Conservation (phyloP, 2,329 filamentous ascomycete genomes). For the Ophiostoma triangulosporum region DNA sequence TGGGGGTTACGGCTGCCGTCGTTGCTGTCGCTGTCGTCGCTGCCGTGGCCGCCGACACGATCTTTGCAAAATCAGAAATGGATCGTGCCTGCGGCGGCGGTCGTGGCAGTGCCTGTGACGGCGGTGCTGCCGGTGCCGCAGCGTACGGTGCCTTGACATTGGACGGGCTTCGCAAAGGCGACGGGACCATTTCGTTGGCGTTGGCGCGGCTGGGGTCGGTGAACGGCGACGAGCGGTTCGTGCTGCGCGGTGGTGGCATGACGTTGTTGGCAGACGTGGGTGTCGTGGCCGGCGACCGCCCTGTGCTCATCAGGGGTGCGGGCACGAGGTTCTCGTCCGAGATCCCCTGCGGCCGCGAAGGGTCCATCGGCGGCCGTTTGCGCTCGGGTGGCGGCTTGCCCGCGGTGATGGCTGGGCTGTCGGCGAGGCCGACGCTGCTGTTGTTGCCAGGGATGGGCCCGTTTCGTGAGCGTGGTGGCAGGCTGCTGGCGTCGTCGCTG, state of each 20-base stretch:
- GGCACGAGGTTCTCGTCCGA: conserved; percentile 42
- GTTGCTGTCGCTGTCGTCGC: background rate
- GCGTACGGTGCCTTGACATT: conserved; percentile 3
- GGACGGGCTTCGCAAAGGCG: conserved; percentile 11
- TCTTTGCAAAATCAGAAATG: background rate
- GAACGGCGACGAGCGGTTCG: conserved; percentile 10
- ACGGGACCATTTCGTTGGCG: conserved; percentile 6
- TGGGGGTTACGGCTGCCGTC: background rate
- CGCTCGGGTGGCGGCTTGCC: conserved; percentile 44
- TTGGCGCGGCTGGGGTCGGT: background rate
- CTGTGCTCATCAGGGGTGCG: conserved; percentile 41
- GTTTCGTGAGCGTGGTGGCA: conserved; percentile 39
- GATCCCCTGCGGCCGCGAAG: conserved; percentile 33
- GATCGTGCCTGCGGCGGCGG: conserved; percentile 2
- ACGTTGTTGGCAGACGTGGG: conserved; percentile 19
- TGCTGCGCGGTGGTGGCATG: conserved; percentile 33
- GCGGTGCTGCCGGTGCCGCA: background rate
- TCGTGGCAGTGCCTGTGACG: background rate
- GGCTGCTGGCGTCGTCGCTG: conserved; percentile 33
- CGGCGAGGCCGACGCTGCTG: conserved; percentile 17
- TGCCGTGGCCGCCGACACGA: background rate
- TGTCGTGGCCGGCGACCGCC: conserved; percentile 21
- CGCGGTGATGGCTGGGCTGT: conserved; percentile 19
- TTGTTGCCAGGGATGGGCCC: conserved; percentile 17
- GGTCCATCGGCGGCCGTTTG: conserved; percentile 53